Conservation (phyloP, 2,329 filamentous ascomycete species). For the Venturia effusa region DNA sequence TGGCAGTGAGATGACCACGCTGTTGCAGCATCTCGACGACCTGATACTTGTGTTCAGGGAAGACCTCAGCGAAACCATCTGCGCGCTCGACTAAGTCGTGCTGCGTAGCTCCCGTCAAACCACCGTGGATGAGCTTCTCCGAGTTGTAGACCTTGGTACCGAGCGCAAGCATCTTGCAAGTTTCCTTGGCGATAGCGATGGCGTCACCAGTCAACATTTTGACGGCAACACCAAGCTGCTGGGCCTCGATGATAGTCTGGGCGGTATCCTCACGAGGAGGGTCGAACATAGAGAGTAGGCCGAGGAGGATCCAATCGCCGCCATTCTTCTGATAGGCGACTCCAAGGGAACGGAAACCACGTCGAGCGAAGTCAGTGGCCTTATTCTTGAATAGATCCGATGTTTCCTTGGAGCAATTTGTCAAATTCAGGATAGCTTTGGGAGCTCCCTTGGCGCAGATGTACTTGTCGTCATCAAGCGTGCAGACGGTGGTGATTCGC, state of each 20-base stretch:
- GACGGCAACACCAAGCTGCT: constrained; percentile 64
- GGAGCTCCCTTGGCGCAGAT: constrained; percentile 69
- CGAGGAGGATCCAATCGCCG: constrained; percentile 61
- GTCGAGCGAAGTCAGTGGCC: constrained; percentile 63
- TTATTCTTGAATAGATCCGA: constrained; percentile 59
- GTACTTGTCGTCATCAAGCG: constrained; percentile 59
- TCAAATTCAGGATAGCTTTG: constrained; percentile 61
- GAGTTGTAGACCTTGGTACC: constrained; percentile 76
- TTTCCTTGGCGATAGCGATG: constrained; percentile 70
- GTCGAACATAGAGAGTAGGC: constrained; percentile 72
- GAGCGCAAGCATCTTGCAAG: constrained; percentile 70
- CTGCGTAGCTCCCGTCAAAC: constrained; percentile 60
- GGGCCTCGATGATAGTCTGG: constrained; percentile 66
- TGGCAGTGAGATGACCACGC: constrained; percentile 61
- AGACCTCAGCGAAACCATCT: constrained; percentile 64
- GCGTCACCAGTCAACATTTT: constrained; percentile 79
- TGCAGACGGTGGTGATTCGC: constrained; percentile 62
- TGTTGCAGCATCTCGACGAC: constrained; percentile 68
- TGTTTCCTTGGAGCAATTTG: constrained; percentile 55
- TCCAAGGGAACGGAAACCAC: constrained; percentile 72
- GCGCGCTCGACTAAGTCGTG: constrained; percentile 68
- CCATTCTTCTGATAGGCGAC: constrained; percentile 70
- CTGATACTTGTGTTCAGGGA: constrained; percentile 67
- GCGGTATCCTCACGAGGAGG: constrained; percentile 69
- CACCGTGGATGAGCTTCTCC: constrained; percentile 65